These are phyloP conservation scores for Epichloe gansuensis DNA, from an alignment of 2,329 filamentous ascomycete species.

Conservation along the genomic window DNA sequence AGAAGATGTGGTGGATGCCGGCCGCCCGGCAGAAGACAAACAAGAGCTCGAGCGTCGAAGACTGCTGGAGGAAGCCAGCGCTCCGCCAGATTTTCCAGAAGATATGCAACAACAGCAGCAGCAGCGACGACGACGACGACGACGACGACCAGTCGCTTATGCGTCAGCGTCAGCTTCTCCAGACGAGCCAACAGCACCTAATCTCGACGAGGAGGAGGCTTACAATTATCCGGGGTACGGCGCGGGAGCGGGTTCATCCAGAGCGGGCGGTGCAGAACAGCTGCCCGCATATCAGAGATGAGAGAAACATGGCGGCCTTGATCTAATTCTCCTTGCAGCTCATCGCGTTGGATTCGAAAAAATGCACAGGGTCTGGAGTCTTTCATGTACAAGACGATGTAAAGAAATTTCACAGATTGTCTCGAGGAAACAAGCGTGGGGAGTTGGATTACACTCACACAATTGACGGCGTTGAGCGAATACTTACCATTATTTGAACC, in stretches of 20 bases:
- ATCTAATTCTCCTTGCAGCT: neutral
- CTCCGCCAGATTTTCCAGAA: conserved; percentile 45
- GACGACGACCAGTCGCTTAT: conserved; percentile 13
- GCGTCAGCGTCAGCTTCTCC: conserved; percentile 17
- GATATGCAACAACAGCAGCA: conserved; percentile 28
- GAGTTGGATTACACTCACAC: neutral
- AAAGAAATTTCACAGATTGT: neutral
- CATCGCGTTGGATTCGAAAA: neutral
- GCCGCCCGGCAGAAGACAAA: conserved; percentile 52
- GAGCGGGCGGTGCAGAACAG: conserved; percentile 16
- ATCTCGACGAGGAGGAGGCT: conserved; percentile 42
- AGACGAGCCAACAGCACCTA: conserved; percentile 41
- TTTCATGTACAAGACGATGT: neutral
- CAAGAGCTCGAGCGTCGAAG: conserved; percentile 60
- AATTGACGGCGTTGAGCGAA: neutral
- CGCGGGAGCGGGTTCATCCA: conserved; percentile 15
- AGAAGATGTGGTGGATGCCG: conserved; percentile 28
- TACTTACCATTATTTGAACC: neutral
- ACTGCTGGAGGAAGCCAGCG: conserved; percentile 51
- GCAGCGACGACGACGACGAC: too few relatives aligned
- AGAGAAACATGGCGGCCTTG: conserved; percentile 5
- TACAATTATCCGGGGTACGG: conserved; percentile 26
- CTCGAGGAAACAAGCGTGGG: neutral
- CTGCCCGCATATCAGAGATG: conserved; percentile 28
- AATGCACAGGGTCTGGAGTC: neutral